Evolutionary conservation across 2,329 filamentous ascomycete species (phyloP).

Genomic region (Diaporthe citri): DNA sequence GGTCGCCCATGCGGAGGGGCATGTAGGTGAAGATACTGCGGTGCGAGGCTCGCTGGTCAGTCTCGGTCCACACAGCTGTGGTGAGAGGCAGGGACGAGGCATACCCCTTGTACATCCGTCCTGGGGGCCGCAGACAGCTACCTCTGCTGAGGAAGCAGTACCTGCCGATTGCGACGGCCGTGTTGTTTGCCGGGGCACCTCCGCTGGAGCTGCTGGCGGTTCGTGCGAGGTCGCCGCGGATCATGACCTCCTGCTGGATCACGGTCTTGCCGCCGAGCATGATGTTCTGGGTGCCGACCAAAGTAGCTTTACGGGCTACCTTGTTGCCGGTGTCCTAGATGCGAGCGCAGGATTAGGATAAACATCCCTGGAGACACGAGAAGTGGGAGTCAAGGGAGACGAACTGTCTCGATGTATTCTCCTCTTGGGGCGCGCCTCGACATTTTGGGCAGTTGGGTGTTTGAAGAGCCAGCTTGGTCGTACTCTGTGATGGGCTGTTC

Average conservation of each 20-base stretch:
- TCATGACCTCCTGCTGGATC: conserved; percentile 94
- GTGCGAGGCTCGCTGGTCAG: background rate
- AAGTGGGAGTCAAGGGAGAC: conserved; percentile 43
- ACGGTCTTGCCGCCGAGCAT: conserved; percentile 96
- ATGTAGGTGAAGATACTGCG: conserved; percentile 79
- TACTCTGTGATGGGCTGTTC: background rate
- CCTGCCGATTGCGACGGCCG: conserved; percentile 87
- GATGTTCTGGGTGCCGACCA: conserved; percentile 97
- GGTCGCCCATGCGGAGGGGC: conserved; percentile 92
- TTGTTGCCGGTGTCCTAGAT: conserved; percentile 95
- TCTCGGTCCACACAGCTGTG: background rate
- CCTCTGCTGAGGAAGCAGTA: conserved; percentile 90
- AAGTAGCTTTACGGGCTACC: conserved; percentile 90
- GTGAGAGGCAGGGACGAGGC: conserved; percentile 32
- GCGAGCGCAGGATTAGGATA: conserved; percentile 7
- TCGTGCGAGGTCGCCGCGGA: conserved; percentile 87
- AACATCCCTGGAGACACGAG: background rate
- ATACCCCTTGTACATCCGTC: conserved; percentile 81
- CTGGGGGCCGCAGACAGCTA: conserved; percentile 84
- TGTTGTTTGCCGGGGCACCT: conserved; percentile 63
- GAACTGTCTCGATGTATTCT: conserved; percentile 97
- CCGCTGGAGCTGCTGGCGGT: conserved; percentile 58
- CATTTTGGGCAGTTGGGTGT: conserved; percentile 64
- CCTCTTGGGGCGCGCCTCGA: conserved; percentile 83
- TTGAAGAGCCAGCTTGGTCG: background rate